Conservation (phyloP, 495 filamentous ascomycete genomes). For the Sordaria brevicollis region DNA sequence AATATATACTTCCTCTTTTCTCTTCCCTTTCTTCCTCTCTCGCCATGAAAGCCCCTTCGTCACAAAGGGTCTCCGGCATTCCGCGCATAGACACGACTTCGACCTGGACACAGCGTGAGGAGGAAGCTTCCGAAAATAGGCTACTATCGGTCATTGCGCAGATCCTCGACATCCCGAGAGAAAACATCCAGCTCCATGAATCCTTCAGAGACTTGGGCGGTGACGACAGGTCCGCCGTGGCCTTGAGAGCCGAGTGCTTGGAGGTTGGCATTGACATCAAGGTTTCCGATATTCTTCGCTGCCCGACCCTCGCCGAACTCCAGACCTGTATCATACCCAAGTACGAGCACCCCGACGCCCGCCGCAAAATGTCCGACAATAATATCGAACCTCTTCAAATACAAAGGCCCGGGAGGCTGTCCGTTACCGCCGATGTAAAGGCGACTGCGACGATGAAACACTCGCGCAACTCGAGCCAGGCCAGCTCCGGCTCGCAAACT, state of each 20-base stretch:
- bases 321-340: slow-evolving; percentile 21
- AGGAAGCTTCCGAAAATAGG: slow-evolving; percentile 21
- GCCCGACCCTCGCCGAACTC: slow-evolving; percentile 30
- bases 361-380: not conserved
- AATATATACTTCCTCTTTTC: not conserved
- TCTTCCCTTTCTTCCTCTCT: not conserved
- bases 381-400: slow-evolving; percentile 11
- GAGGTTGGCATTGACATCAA: slow-evolving; percentile 25
- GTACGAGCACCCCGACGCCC: slow-evolving; percentile 8
- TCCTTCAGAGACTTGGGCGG: slow-evolving; percentile 35
- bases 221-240: slow-evolving; percentile 22
- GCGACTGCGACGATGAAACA: slow-evolving; percentile 1
- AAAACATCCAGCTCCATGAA: slow-evolving; percentile 14
- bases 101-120: slow-evolving; percentile 19
- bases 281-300: slow-evolving; percentile 31
- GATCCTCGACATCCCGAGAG: slow-evolving; percentile 19
- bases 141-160: slow-evolving; percentile 21
- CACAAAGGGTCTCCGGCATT: slow-evolving; percentile 1
- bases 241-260: slow-evolving; percentile 24
- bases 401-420: slow-evolving; percentile 9
- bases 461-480: slow-evolving; percentile 13
- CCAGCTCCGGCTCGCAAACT: slow-evolving; percentile 6
- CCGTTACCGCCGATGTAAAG: slow-evolving; percentile 1
- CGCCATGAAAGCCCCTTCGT: slow-evolving; percentile 10
- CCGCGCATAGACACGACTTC: slow-evolving; percentile 16